A percentile compares a stretch with the other conserved stretches of the same genome.
Conservation (phyloP, 2,329 filamentous ascomycete species). For the Rhexocercosporidium sp. region DNA sequence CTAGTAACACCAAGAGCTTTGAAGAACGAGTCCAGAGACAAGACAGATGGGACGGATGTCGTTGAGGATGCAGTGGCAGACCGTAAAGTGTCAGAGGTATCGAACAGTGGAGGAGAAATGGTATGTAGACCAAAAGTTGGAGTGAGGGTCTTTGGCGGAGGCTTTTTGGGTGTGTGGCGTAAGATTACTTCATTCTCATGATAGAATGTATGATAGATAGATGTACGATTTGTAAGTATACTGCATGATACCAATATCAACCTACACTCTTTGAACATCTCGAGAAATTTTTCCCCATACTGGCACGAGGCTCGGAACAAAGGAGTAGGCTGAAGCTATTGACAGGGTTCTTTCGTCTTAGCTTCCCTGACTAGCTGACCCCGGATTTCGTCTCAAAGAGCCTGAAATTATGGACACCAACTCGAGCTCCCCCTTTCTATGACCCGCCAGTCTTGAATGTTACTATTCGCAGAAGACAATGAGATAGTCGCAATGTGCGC, state of each 20-base stretch:
- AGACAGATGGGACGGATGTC: background rate
- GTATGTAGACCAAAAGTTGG: conserved; percentile 59
- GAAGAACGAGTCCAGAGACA: conserved; percentile 25
- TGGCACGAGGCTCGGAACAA: conserved; percentile 18
- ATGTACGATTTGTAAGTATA: background rate
- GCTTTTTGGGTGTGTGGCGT: conserved; percentile 54
- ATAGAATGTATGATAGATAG: background rate
- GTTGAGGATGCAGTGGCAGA: background rate
- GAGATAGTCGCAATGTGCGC: conserved; percentile 21
- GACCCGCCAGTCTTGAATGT: conserved; percentile 7
- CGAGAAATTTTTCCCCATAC: background rate
- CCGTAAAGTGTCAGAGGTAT: background rate
- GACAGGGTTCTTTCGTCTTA: conserved; percentile 18
- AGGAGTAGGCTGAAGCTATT: background rate
- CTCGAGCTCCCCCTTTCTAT: conserved; percentile 4
- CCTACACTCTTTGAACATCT: background rate
- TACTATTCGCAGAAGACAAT: background rate
- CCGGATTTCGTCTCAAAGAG: conserved; percentile 25
- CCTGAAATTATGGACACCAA: conserved; percentile 25
- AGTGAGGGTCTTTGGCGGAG: conserved; percentile 51
- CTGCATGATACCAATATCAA: background rate
- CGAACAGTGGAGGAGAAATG: conserved; percentile 30
- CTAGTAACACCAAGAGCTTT: conserved; percentile 45
- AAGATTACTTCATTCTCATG: conserved; percentile 22
- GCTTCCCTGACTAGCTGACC: conserved; percentile 25